Percentiles rank a stretch among this genome's conserved stretches.
These are phyloP conservation scores for Plantago rigida DNA, from an alignment of 305 asterid genomes.

Conservation along the genomic window DNA sequence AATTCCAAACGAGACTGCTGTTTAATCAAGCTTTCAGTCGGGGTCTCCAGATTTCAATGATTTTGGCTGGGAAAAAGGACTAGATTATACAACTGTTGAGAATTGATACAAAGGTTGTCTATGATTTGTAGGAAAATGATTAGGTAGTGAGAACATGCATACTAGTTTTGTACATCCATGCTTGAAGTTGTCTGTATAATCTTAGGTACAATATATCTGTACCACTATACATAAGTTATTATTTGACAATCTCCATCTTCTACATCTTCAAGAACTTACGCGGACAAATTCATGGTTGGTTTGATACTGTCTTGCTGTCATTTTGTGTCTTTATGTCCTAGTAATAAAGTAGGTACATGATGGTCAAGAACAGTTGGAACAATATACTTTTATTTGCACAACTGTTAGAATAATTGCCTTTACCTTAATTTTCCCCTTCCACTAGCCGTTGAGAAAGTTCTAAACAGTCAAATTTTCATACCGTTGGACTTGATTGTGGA, in stretches of 20 bases:
- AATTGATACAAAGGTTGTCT: conserved; percentile 1
- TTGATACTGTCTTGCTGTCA: too few relatives aligned
- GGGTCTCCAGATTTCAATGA: conserved; percentile 99
- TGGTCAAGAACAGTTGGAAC: too few relatives aligned
- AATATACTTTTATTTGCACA: too few relatives aligned
- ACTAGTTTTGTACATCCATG: neutral
- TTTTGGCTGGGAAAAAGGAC: conserved; percentile 75
- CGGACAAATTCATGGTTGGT: too few relatives aligned
- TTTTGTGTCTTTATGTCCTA: too few relatives aligned
- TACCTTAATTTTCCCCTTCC: too few relatives aligned
- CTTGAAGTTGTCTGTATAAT: neutral
- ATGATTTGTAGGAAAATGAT: neutral
- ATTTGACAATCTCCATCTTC: too few relatives aligned
- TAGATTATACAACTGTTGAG: conserved; percentile 29
- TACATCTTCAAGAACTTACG: too few relatives aligned
- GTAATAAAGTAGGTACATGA: too few relatives aligned
- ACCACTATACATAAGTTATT: too few relatives aligned
- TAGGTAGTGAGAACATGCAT: conserved; percentile 1
- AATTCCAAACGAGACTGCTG: conserved; percentile 81
- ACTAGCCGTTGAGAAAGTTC: conserved; percentile 2
- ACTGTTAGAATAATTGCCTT: too few relatives aligned
- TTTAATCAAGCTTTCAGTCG: conserved; percentile 96
- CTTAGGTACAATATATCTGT: too few relatives aligned
- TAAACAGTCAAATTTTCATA: neutral
- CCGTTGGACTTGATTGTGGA: neutral